These are phyloP conservation scores for Nakaseomyces uthaithaninus DNA, from an alignment of 1,139 yeast genomes.

Conservation along the genomic window DNA sequence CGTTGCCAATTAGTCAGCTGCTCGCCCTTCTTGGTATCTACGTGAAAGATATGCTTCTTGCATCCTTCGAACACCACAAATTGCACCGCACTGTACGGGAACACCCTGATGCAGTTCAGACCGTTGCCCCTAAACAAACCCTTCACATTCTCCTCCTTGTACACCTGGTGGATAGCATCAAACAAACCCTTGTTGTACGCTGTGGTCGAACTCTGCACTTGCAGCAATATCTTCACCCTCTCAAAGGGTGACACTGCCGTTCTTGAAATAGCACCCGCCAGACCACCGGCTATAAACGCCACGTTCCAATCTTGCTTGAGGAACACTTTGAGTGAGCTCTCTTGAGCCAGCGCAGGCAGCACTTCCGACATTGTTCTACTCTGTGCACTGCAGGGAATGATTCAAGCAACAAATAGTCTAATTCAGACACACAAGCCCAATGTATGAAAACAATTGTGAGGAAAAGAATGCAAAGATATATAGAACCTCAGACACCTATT, in stretches of 20 bases:
- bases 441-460: too few relatives aligned
- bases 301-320: constrained; percentile 46
- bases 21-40: constrained; percentile 25
- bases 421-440: too few relatives aligned
- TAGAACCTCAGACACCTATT: too few relatives aligned
- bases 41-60: constrained; percentile 42
- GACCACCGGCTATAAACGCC: constrained; percentile 66
- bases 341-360: constrained; percentile 2
- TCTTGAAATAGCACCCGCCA: constrained; percentile 88
- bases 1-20: constrained; percentile 49
- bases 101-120: constrained; percentile 76
- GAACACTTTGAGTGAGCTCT: constrained; percentile 25
- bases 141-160: constrained; percentile 80
- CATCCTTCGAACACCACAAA: constrained; percentile 75
- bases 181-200: constrained; percentile 66
- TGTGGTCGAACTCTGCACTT: constrained; percentile 60
- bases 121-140: constrained; percentile 90
- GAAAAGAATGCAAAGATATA: too few relatives aligned
- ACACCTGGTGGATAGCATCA: constrained; percentile 69
- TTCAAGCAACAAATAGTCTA: background rate
- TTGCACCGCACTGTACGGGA: constrained; percentile 94
- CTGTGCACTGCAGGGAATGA: background rate
- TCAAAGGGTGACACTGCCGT: constrained; percentile 95
- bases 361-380: constrained; percentile 5
- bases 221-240: constrained; percentile 84